Evolutionary conservation across 2,329 filamentous ascomycete species (phyloP).

Genomic region (Trichoderma koningiopsis): DNA sequence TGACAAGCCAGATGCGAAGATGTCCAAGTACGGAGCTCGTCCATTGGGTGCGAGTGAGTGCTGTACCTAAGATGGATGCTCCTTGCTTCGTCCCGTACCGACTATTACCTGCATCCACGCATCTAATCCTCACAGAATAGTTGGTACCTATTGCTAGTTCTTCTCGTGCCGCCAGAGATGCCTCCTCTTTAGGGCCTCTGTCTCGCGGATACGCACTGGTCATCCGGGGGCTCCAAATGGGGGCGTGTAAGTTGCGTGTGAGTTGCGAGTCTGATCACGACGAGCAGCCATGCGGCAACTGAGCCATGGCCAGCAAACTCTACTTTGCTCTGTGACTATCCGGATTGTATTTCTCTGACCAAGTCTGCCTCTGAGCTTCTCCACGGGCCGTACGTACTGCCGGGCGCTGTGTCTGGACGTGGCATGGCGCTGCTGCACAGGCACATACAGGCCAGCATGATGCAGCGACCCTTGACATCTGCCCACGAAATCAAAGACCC

Average conservation of each 20-base stretch:
- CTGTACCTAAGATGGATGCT: neutral
- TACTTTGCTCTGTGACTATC: constrained; percentile 3
- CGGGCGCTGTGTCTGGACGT: neutral
- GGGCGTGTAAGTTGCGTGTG: constrained; percentile 1
- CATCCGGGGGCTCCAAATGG: neutral
- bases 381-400: constrained; percentile 9
- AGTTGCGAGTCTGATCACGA: constrained; percentile 13
- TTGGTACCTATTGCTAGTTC: neutral
- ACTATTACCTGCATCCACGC: neutral
- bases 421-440: constrained; percentile 4
- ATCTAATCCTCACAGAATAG: neutral
- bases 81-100: neutral
- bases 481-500: neutral
- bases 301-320: neutral
- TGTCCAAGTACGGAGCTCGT: neutral
- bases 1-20: neutral
- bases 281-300: constrained; percentile 9
- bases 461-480: constrained; percentile 1
- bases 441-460: neutral
- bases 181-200: neutral
- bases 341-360: neutral
- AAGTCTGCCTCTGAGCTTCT: neutral
- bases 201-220: constrained; percentile 8
- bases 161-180: neutral
- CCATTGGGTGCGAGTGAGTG: neutral